Evolutionary conservation across 2,329 filamentous ascomycete species (phyloP), one percentile per base, ranked within the genome.

Genomic region (Sphaceloma murrayae): DNA sequence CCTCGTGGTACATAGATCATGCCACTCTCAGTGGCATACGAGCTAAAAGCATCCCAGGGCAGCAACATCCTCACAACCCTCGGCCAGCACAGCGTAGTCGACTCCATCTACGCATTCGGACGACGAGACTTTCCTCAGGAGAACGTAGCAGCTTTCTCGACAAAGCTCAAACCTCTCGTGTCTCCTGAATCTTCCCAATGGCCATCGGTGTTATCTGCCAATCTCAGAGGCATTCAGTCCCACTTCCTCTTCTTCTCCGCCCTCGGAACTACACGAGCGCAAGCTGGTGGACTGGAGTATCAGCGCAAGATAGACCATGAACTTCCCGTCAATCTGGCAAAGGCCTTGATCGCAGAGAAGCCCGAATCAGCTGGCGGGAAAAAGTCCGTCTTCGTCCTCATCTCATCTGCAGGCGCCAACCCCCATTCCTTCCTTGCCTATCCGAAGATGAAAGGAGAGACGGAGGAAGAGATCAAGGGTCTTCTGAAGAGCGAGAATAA

Each of bases 271-370:
- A 95, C 88, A 0, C 76, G 78, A 38, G 81, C 69, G 0, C 70
- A 72, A 9, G 87, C 86, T 0, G 88, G 88, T 49, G 72, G 82
- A 46, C 66, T 94, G 52, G 80, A 78, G 19, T 78, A 80, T 49
- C 89, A 95, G 65, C 82, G 85, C 67, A 83, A 84, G 58, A 84
- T 95, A 51, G 89, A 95, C 66, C 77, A 87, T 58, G 86, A 91
- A 57, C 70, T 94, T 33, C 94, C 94, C 63, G 62, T 93, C 38
- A 79, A 81, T 51, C 70, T 94, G 17, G 87, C 85, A 3, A 73
- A 74, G 49, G 29, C 24, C 30, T 36, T 45, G n/a, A 16, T 40
- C 3, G 24, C 36, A 18, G 36, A 40, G 2, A 16, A 40, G 19
- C 16, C 22, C 24, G 11, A 16, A 3, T 13, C 42, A 16, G 78